Conservation (phyloP, 179 eudicot species). For the Sideroxylon spinosum region DNA sequence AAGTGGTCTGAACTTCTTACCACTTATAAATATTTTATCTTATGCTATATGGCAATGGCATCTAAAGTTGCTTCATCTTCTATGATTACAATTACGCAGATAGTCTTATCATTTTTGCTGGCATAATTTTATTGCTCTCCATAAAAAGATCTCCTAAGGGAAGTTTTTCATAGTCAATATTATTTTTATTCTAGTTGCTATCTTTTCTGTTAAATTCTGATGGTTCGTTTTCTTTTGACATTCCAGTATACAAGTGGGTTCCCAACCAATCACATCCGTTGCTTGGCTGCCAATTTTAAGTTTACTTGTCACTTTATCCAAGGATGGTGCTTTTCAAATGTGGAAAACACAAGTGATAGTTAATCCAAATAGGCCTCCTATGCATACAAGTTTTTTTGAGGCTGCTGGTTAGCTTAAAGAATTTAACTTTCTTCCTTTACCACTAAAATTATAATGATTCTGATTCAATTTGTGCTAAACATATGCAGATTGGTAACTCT, state of each 20-base stretch:
- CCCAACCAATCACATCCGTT: conserved; percentile 89
- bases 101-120: too few species aligned
- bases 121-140: too few species aligned
- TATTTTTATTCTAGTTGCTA: background rate
- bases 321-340: conserved; percentile 89
- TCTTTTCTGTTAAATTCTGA: conserved; percentile 15
- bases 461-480: conserved; percentile 2
- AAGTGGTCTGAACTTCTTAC: too few species aligned
- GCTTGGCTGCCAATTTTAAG: conserved; percentile 81
- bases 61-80: too few species aligned
- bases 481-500: background rate
- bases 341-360: conserved; percentile 83
- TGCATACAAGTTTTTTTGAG: conserved; percentile 90
- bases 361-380: conserved; percentile 81
- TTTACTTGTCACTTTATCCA: conserved; percentile 73
- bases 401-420: conserved; percentile 69
- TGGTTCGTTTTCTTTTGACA: conserved; percentile 18
- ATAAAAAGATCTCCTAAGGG: too few species aligned
- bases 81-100: too few species aligned
- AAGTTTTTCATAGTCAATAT: too few species aligned
- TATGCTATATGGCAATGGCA: too few species aligned
- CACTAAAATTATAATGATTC: background rate
- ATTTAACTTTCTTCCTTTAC: conserved; percentile 13
- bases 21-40: too few species aligned
- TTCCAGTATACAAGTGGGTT: conserved; percentile 90